Base-by-base conservation (phyloP, 2,329 filamentous ascomycete genomes). In the Ceratocystis diversiconidia region DNA sequence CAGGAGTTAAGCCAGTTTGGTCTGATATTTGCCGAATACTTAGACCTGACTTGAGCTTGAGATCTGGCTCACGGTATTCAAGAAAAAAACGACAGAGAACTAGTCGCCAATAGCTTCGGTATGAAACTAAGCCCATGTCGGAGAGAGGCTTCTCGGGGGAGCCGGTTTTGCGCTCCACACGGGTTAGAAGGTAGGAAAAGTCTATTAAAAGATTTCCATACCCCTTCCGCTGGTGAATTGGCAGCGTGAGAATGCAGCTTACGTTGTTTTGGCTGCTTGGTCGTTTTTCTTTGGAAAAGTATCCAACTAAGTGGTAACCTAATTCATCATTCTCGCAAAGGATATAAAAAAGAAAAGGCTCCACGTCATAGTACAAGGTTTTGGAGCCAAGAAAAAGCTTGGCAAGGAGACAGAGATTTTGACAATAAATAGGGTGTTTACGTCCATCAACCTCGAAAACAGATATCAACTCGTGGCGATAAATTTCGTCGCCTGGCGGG, bases 301-400 rank as follows among this genome's bases (percentile, higher is more conserved):
- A 99, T n/a, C 94, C 94, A 30, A 97, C 92, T 70, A 99, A 94
- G 73, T 96, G 94, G 73, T 94, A 96, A 19, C 92, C 92, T 19
- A 87, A 83, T 65, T 94, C 88, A 72, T 96, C 89, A 70, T 92
- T 92, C 71, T 96, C 94, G 69, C 91, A 95, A 77, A 97, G 89
- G 71, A 96, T 92, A 74, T 97, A 97, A 77, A 97, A 97, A 5
- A 97, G 76, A 74, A 97, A 97, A 0, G 92, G 94, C 70, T 97
- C 92, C 1, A 97, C 92, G 72, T 97, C 92, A 76, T 97, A 97
- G 78, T 97, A 97, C 3, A 97, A 81, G 0, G 94, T 99, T 75
- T 99, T 99, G 65, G 95, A 96, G 25, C 95, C 94, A n/a, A 99
- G 81, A 74, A 99, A 99, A 25, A 99, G 81, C 76, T 99, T 99